Evolutionary conservation across 1,284 basidiomycete genomes (phyloP), one percentile per base, ranked within the genome.

Genomic region (Ustilago bromivora): DNA sequence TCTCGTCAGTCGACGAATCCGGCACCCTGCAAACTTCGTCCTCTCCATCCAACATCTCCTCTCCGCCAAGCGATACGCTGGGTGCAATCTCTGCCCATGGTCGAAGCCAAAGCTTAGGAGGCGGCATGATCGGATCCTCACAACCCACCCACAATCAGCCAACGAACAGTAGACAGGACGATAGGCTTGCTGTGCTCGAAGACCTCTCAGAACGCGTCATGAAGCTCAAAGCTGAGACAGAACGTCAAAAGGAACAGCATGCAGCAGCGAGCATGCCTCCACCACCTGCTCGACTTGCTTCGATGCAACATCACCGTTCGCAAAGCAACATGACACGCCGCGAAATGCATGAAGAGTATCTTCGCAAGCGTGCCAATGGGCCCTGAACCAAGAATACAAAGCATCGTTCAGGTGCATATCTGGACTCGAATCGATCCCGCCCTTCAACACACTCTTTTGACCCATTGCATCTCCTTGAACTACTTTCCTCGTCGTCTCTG

Each of bases 301-400:
- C 51, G 19, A 15, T 53, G 54, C 66, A 57, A 17, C 65, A 61
- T 19, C 19, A 54, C 12, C 57, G 54, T 17, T 10, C 54, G 2
- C 57, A 61, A 31, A 64, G 62, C 12, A 23, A 60, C 9, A 60
- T 60, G 57, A 74, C 66, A 0, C 62, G 71, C 4, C 41, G 71
- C 2, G 71, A 69, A 57, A 75, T 75, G 66, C 72, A 75, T 32
- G 66, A 66, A 13, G 57, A 75, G 57, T 75, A 59, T 28, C 60
- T 75, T 10, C 53, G 65, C 7, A 68, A 65, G 51, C 61, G 71
- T 12, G 31, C 56, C 7, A 54, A 40, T 3, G 58, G 41, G 23
- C 28, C 49, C 1, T 71, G 43, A 46, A 6, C 17, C 11, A 28
- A 28, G 2, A 28, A 28, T 28, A 28, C 23, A 0, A 28, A 28